Conservation (phyloP, 75 land plant genomes). For the Larix kaempferi region DNA sequence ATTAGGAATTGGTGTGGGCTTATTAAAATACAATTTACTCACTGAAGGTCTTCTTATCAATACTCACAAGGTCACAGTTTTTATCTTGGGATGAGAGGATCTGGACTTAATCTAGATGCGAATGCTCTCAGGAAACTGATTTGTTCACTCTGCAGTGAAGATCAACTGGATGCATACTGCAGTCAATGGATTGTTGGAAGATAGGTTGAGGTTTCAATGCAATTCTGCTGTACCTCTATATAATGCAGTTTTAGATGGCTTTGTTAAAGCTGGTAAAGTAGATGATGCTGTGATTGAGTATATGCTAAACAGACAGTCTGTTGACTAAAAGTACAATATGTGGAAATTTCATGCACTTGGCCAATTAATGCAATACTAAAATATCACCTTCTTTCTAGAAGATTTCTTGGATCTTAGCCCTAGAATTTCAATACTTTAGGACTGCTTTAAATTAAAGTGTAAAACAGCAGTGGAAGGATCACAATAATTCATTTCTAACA, state of each 20-base stretch:
- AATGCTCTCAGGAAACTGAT: conserved; percentile 24
- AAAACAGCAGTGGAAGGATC: too few species aligned
- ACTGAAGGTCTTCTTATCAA: conserved; percentile 42
- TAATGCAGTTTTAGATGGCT: conserved; percentile 34
- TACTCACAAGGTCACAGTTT: conserved; percentile 25
- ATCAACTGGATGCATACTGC: conserved; percentile 9
- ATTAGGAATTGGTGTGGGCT: conserved; percentile 22
- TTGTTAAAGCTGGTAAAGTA: conserved; percentile 29
- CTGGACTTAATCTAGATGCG: conserved; percentile 28
- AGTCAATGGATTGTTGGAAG: conserved; percentile 8
- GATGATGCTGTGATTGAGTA: conserved; percentile 33
- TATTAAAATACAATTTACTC: conserved; percentile 33
- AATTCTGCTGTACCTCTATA: conserved; percentile 16
- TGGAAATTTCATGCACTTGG: too few species aligned
- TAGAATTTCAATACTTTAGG: too few species aligned
- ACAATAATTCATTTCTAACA: too few species aligned
- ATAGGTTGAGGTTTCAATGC: not conserved
- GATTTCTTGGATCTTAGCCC: too few species aligned
- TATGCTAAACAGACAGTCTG: conserved; percentile 11
- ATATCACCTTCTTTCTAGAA: too few species aligned
- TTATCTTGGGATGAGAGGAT: conserved; percentile 33
- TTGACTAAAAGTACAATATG: not conserved
- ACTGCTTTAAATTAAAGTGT: too few species aligned
- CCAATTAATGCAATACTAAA: too few species aligned
- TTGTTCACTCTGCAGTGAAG: conserved; percentile 12